Evolutionary conservation across 2,329 filamentous ascomycete species (phyloP).

Genomic region (Aureobasidium sp.): DNA sequence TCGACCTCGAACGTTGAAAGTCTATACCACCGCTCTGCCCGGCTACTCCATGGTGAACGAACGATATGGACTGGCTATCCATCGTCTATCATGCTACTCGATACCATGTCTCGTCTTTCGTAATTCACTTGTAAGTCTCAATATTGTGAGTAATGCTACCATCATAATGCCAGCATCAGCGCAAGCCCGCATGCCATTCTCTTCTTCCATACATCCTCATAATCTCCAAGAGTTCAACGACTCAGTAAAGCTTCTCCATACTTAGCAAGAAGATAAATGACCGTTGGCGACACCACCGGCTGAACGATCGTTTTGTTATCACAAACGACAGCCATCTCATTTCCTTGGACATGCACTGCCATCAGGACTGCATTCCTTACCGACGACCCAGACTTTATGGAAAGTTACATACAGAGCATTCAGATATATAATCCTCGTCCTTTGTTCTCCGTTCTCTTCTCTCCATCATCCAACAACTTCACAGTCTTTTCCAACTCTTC

Average conservation of each 20-base stretch:
- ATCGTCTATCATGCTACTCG: constrained; percentile 2
- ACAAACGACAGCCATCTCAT: constrained; percentile 2
- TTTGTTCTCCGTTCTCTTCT: neutral
- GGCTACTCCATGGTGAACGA: neutral
- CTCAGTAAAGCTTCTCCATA: constrained; percentile 5
- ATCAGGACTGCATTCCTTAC: neutral
- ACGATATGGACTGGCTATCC: neutral
- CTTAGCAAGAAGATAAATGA: neutral
- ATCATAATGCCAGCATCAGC: neutral
- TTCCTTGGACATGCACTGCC: neutral
- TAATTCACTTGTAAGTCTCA: neutral
- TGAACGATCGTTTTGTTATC: neutral
- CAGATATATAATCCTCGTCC: constrained; percentile 4
- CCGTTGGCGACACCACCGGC: neutral
- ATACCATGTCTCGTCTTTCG: neutral
- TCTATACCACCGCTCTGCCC: neutral
- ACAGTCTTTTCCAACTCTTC: constrained; percentile 1
- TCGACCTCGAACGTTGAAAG: neutral
- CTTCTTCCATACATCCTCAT: neutral
- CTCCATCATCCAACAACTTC: constrained; percentile 1
- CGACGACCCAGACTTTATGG: neutral
- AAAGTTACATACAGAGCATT: neutral
- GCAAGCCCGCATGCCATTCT: neutral
- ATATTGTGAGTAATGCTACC: neutral
- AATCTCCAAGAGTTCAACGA: neutral